A percentile compares a stretch with the other conserved stretches of the same genome.
phyloP scores from a whole-genome alignment of 2,329 filamentous ascomycete species.

The Neonectria hederae region DNA sequence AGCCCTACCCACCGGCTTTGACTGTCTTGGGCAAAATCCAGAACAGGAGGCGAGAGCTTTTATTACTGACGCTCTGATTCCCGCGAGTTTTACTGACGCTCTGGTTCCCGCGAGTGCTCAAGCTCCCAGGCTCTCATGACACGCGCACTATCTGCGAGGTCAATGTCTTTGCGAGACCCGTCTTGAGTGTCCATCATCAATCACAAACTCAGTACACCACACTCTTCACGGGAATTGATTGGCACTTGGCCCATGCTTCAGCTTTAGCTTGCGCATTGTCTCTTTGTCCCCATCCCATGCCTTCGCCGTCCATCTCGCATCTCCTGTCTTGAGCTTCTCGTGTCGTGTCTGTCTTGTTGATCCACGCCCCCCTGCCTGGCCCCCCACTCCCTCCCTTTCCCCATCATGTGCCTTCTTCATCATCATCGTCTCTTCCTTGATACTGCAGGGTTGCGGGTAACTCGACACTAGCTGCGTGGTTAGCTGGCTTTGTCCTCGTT shows the following conservation, averaged over 20 bases:
- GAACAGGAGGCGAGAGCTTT: slow-evolving; percentile 25
- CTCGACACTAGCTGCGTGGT: slow-evolving; percentile 38
- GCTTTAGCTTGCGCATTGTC: slow-evolving; percentile 21
- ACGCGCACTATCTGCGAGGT: slow-evolving; percentile 19
- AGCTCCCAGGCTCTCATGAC: slow-evolving; percentile 38
- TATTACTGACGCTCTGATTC: slow-evolving; percentile 30
- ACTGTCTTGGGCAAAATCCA: slow-evolving; percentile 29
- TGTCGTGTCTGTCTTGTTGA: slow-evolving; percentile 7
- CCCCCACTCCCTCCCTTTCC: slow-evolving; percentile 22
- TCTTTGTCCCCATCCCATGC: slow-evolving; percentile 19
- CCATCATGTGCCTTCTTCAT: slow-evolving; percentile 38
- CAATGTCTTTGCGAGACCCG: slow-evolving; percentile 12
- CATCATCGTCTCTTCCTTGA: slow-evolving; percentile 30
- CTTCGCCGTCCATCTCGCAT: slow-evolving; percentile 26
- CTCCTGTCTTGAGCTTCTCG: slow-evolving; percentile 14
- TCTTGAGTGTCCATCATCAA: slow-evolving; percentile 26
- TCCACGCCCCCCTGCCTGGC: slow-evolving; percentile 20
- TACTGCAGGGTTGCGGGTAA: slow-evolving; percentile 39
- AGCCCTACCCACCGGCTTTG: slow-evolving; percentile 18
- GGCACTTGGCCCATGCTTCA: slow-evolving; percentile 37
- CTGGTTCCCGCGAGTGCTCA: slow-evolving; percentile 28
- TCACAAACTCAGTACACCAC: slow-evolving; percentile 36
- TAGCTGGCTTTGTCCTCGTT: slow-evolving; percentile 23
- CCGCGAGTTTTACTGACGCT: slow-evolving; percentile 22
- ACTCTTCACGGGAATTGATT: slow-evolving; percentile 18